These are phyloP conservation scores for Flaveria trinervia DNA, from an alignment of 129 eudicot species.

Conservation along the genomic window DNA sequence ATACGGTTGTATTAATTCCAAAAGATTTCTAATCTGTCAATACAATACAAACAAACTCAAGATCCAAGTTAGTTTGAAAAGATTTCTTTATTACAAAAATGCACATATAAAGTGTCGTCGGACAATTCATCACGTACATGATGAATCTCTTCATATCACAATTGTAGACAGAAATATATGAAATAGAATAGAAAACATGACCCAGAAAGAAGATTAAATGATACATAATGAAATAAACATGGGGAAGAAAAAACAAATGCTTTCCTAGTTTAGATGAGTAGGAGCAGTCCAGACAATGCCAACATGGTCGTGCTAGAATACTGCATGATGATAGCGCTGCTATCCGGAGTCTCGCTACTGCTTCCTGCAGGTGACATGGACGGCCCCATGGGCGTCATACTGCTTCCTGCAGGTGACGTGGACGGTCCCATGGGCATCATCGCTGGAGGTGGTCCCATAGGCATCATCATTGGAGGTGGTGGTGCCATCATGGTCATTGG, in stretches of 20 bases:
- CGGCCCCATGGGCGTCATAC: background rate
- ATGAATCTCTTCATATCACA: constrained; percentile 10
- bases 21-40: too few species aligned
- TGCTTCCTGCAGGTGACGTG: too few species aligned
- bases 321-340: background rate
- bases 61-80: background rate
- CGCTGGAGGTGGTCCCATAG: background rate
- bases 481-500: background rate
- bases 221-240: constrained; percentile 4
- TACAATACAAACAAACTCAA: too few species aligned
- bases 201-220: background rate
- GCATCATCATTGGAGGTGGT: background rate
- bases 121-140: constrained; percentile 10
- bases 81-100: background rate
- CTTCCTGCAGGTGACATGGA: background rate
- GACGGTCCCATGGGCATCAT: background rate
- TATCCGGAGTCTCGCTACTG: background rate
- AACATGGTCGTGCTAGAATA: background rate
- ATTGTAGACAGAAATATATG: background rate
- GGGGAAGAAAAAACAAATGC: background rate
- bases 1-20: too few species aligned
- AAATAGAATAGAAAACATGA: background rate
- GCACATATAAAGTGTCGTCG: background rate
- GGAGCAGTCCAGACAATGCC: background rate
- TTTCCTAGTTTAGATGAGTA: background rate